Conservation (phyloP, 305 asterid species). For the Fraxinus platypoda region DNA sequence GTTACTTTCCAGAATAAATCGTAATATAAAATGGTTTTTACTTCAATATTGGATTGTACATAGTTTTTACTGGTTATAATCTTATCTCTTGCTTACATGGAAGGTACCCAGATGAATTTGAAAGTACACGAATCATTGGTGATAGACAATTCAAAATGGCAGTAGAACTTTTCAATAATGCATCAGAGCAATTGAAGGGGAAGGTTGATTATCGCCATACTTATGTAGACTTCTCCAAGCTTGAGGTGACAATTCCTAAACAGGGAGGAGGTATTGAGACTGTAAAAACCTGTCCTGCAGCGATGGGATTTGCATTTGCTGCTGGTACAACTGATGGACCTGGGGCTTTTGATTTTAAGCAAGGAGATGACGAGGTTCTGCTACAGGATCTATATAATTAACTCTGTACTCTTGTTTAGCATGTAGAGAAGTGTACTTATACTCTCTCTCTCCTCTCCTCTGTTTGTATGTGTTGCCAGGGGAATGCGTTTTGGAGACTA, state of each 20-base stretch:
- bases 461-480: constrained; percentile 38
- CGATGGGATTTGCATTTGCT: constrained; percentile 99
- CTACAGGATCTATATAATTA: constrained; percentile 18
- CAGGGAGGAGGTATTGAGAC: constrained; percentile 55
- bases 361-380: constrained; percentile 82
- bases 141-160: constrained; percentile 88
- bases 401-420: constrained; percentile 10
- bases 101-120: constrained; percentile 95
- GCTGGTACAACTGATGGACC: constrained; percentile 99
- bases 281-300: constrained; percentile 92
- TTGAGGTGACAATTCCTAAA: constrained; percentile 63
- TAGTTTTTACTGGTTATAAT: constrained; percentile 15
- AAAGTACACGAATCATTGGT: constrained; percentile 92
- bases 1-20: not conserved
- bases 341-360: constrained; percentile 98
- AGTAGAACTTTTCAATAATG: constrained; percentile 65
- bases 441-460: constrained; percentile 6
- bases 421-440: constrained; percentile 5
- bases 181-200: constrained; percentile 73
- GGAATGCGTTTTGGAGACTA: constrained; percentile 89
- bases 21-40: not conserved
- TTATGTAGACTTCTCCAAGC: constrained; percentile 74
- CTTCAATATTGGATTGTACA: not conserved
- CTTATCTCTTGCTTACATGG: constrained; percentile 27
- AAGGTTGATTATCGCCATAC: constrained; percentile 81